phyloP scores from a whole-genome alignment of 2,329 filamentous ascomycete genomes.

The Pseudogymnoascus sp. region DNA sequence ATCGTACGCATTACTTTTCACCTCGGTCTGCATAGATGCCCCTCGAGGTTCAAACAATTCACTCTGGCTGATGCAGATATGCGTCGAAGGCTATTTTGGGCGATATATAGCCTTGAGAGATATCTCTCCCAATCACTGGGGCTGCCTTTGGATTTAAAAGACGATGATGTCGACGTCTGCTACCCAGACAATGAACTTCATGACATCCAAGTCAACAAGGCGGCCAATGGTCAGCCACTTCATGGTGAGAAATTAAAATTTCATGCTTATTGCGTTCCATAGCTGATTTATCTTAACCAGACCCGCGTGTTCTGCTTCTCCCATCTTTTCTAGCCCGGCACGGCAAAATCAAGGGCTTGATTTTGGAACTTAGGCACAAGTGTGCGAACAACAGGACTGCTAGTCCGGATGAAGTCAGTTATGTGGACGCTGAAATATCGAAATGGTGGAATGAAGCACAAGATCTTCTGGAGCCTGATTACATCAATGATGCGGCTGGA shows the following conservation, averaged over 20 bases:
- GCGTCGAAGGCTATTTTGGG: slow-evolving; percentile 49
- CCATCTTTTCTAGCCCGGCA: slow-evolving; percentile 37
- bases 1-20: slow-evolving; percentile 50
- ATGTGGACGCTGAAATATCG: slow-evolving; percentile 42
- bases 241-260: slow-evolving; percentile 9
- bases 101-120: slow-evolving; percentile 47
- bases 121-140: slow-evolving; percentile 51
- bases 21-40: slow-evolving; percentile 51
- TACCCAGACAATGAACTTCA: slow-evolving; percentile 44
- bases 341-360: slow-evolving; percentile 41
- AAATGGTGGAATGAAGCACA: slow-evolving; percentile 49
- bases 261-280: slow-evolving; percentile 8
- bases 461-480: slow-evolving; percentile 38
- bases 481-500: slow-evolving; percentile 11
- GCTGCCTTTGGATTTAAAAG: slow-evolving; percentile 46
- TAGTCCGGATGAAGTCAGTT: slow-evolving; percentile 35
- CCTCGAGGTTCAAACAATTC: slow-evolving; percentile 45
- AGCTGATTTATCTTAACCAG: slow-evolving; percentile 17
- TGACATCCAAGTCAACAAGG: slow-evolving; percentile 16
- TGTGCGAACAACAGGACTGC: slow-evolving; percentile 40
- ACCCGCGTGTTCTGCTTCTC: slow-evolving; percentile 29
- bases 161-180: slow-evolving; percentile 53
- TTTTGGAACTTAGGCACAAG: slow-evolving; percentile 47
- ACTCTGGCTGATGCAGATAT: slow-evolving; percentile 38
- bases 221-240: slow-evolving; percentile 17